Evolutionary conservation across 768 basidiomycete genomes (phyloP), one percentile per base, ranked within the genome.

Genomic region (Agaricus sinodeliciosus): DNA sequence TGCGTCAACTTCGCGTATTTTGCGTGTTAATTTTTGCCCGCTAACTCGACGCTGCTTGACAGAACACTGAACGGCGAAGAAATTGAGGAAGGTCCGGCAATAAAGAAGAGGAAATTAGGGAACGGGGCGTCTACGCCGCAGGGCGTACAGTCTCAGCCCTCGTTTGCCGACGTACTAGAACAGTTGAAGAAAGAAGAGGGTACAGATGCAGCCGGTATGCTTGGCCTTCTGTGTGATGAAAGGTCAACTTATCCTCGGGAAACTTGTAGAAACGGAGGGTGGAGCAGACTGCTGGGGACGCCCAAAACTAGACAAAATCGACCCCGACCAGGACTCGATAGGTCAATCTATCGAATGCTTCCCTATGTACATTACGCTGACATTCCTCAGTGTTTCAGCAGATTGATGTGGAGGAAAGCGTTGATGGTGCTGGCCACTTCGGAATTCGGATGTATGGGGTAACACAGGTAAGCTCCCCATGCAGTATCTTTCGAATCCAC

Each of bases 391-490:
- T 88, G 15, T 98, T 98, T 61, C 96, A 99, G 66, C 96, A 98
- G 67, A 94, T 95, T 54, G 96, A 98, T 58, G 77, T 98, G 7
- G 92, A 95, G 58, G 76, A 79, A 18, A 45, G 52, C 13, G 45
- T 54, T 27, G 52, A 54, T 9, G 52, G 52, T 12, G 4, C 4
- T 34, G 52, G 52, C 16, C 45, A 41, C 13, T 54, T 54, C 19
- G 52, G 45, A 9, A 69, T 82, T 4, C 77, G 93, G 46, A 82
- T 97, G 74, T 98, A 85, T 66, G 96, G 96, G 35, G 88, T 97
- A 7, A 97, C 93, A 1, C 76, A 94, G 74, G 93, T 89, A 47
- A 37, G 67, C 11, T 11, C 8, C 31, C 11, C 31, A 8, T 55
- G 49, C 28, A 28, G 43, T 4, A 3, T 50, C 15, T 43, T 48